These are phyloP conservation scores for Thielaviopsis cerberus DNA, from an alignment of 2,329 filamentous ascomycete species.

Conservation along the genomic window DNA sequence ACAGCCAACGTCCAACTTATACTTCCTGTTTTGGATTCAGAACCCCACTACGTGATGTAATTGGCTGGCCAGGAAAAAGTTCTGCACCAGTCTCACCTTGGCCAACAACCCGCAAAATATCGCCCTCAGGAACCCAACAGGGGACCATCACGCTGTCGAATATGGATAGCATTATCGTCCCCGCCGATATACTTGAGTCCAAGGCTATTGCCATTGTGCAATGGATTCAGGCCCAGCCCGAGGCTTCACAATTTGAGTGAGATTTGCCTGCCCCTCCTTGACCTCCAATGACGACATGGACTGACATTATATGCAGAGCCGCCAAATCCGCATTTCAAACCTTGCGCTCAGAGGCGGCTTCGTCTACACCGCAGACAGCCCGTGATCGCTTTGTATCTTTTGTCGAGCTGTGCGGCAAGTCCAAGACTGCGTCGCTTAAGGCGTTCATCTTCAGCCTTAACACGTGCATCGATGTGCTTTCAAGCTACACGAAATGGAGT, in stretches of 20 bases:
- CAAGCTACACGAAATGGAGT: conserved; percentile 49
- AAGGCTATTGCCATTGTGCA: conserved; percentile 10
- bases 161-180: conserved; percentile 6
- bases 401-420: conserved; percentile 39
- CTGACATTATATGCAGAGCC: conserved; percentile 1
- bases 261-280: not conserved
- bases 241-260: conserved; percentile 7
- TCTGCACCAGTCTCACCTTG: conserved; percentile 2
- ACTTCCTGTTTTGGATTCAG: conserved; percentile 7
- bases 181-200: conserved; percentile 6
- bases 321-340: conserved; percentile 32
- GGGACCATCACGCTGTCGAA: not conserved
- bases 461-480: conserved; percentile 33
- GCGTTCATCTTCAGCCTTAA: conserved; percentile 33
- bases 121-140: not conserved
- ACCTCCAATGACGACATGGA: not conserved
- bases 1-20: conserved; percentile 3
- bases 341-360: conserved; percentile 27
- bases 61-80: conserved; percentile 9
- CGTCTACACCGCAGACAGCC: conserved; percentile 7
- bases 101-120: not conserved
- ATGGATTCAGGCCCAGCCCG: conserved; percentile 13
- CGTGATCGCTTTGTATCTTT: conserved; percentile 20
- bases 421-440: conserved; percentile 23
- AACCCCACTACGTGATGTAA: conserved; percentile 11